A percentile compares a stretch with the other conserved stretches of the same genome.
Conservation (phyloP, 345 rosid genomes). For the Citrus reticulata region DNA sequence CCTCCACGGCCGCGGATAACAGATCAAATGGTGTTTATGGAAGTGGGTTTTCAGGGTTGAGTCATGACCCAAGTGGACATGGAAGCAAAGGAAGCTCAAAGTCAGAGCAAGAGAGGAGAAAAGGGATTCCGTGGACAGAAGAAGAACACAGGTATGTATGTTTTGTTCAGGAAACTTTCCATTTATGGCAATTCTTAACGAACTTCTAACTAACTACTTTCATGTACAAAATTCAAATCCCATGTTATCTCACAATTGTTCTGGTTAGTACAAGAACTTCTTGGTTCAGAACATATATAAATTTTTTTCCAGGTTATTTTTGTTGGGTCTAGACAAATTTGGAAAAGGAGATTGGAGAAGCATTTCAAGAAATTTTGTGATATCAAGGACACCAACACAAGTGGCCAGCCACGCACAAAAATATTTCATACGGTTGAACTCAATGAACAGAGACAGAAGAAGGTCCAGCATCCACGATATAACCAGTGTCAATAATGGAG, state of each 20-base stretch:
- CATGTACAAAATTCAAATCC: not conserved
- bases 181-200: constrained; percentile 2
- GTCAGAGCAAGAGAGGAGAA: constrained; percentile 82
- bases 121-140: constrained; percentile 97
- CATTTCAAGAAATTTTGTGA: constrained; percentile 86
- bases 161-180: not conserved
- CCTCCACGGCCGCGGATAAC: constrained; percentile 33
- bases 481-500: constrained; percentile 61
- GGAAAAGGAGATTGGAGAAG: constrained; percentile 99
- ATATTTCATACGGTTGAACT: constrained; percentile 78
- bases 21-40: constrained; percentile 36
- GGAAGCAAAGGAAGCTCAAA: constrained; percentile 55
- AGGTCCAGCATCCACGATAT: constrained; percentile 95
- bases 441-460: constrained; percentile 82
- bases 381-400: constrained; percentile 91
- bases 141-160: constrained; percentile 92
- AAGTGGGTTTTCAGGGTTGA: constrained; percentile 42
- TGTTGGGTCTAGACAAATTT: constrained; percentile 82
- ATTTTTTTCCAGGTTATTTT: constrained; percentile 54
- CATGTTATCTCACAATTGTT: not conserved
- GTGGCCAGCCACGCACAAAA: constrained; percentile 98
- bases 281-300: not conserved
- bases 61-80: constrained; percentile 46
- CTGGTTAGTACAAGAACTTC: not conserved
- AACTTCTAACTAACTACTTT: not conserved